Conservation (phyloP, 306 rosid species). For the Castanea mollissima region DNA sequence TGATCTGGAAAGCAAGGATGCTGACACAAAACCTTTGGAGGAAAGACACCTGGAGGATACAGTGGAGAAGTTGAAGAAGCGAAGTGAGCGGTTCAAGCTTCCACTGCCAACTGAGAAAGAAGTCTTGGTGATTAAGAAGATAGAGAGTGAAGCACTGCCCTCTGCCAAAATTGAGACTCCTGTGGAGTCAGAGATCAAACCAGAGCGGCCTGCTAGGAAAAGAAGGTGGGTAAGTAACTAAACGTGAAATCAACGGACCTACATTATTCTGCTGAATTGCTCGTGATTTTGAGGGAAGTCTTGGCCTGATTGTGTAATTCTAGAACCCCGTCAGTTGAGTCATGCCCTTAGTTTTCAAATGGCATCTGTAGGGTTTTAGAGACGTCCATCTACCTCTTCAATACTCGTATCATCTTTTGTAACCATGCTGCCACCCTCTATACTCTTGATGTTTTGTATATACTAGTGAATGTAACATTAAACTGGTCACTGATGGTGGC, state of each 20-base stretch:
- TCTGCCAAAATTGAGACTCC: constrained; percentile 60
- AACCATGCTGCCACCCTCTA: constrained; percentile 39
- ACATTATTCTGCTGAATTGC: constrained; percentile 17
- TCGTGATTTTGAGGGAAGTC: constrained; percentile 27
- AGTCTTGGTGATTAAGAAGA: constrained; percentile 49
- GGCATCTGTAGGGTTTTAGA: constrained; percentile 41
- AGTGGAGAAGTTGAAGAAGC: constrained; percentile 94
- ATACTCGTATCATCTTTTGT: constrained; percentile 44
- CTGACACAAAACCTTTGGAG: constrained; percentile 51
- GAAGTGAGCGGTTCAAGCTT: constrained; percentile 97
- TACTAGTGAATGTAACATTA: constrained; percentile 71
- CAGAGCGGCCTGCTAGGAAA: constrained; percentile 93
- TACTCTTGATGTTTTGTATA: constrained; percentile 48
- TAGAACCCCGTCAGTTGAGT: constrained; percentile 29
- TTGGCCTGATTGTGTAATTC: constrained; percentile 22
- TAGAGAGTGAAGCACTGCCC: constrained; percentile 75
- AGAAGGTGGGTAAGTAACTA: constrained; percentile 89
- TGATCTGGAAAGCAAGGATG: constrained; percentile 62
- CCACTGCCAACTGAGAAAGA: constrained; percentile 98
- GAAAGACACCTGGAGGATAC: constrained; percentile 88
- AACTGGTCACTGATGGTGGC: constrained; percentile 58
- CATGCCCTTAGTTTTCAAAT: constrained; percentile 15
- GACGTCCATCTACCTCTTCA: constrained; percentile 39
- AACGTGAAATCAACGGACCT: constrained; percentile 18
- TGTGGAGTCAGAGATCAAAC: constrained; percentile 70